These are phyloP conservation scores for Coniochaeta hoffmannii DNA, from an alignment of 2,329 filamentous ascomycete genomes.

Conservation along the genomic window DNA sequence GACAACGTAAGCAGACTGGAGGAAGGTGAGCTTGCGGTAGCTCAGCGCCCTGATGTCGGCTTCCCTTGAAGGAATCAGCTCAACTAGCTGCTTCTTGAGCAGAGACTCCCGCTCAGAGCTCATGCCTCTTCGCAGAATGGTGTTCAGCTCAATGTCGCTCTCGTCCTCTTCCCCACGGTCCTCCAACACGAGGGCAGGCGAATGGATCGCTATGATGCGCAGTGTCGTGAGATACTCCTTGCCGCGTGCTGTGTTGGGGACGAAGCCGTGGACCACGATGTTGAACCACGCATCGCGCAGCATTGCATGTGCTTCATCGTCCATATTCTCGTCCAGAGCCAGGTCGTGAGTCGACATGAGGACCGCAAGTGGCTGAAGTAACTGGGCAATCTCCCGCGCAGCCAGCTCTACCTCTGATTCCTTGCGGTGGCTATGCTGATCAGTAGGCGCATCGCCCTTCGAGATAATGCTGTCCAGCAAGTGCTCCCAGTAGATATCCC, in stretches of 20 bases:
- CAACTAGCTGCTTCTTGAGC: constrained; percentile 72
- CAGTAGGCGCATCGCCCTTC: constrained; percentile 68
- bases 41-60: constrained; percentile 73
- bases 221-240: constrained; percentile 70
- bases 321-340: constrained; percentile 36
- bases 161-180: constrained; percentile 85
- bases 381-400: constrained; percentile 77
- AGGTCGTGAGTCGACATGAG: constrained; percentile 65
- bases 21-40: constrained; percentile 85
- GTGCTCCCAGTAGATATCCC: constrained; percentile 76
- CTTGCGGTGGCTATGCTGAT: constrained; percentile 61
- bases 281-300: constrained; percentile 97
- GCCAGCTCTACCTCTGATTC: constrained; percentile 76
- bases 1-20: constrained; percentile 84
- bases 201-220: constrained; percentile 77
- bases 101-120: constrained; percentile 68
- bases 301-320: constrained; percentile 65
- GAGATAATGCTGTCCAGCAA: constrained; percentile 82
- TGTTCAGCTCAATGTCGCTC: constrained; percentile 95
- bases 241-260: constrained; percentile 63
- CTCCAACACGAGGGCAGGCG: constrained; percentile 78
- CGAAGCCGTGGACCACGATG: constrained; percentile 88
- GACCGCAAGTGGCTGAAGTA: constrained; percentile 80
- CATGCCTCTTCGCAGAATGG: constrained; percentile 80
- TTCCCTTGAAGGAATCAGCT: constrained; percentile 68